Conservation (phyloP, 169 alveolate genomes). For the Eimeria acervulina region DNA sequence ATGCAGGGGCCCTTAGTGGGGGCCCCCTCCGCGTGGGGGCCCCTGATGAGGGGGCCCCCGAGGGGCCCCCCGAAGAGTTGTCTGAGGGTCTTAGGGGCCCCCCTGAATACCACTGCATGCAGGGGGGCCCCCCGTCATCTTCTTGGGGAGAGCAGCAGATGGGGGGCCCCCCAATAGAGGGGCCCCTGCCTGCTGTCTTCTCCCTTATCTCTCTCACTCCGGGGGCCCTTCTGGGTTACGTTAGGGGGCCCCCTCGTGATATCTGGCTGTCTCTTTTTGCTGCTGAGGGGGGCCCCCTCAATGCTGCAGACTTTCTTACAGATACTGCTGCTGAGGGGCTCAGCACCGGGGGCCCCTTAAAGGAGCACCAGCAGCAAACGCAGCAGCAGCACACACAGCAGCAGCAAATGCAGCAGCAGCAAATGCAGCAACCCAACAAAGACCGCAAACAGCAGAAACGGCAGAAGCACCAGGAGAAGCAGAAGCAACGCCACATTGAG, state of each 20-base stretch:
- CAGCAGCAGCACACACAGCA: constrained; percentile 12
- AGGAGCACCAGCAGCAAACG: background rate
- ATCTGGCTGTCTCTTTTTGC: background rate
- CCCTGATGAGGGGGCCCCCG: background rate
- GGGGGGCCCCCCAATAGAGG: background rate
- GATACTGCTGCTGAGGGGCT: background rate
- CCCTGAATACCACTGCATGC: background rate
- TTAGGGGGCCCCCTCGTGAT: constrained; percentile 6
- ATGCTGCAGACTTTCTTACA: background rate
- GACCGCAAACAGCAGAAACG: background rate
- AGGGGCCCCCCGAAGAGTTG: background rate
- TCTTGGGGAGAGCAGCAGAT: no score
- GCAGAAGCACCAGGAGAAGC: background rate
- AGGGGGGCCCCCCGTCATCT: no score
- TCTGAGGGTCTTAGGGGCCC: background rate
- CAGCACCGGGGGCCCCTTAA: background rate
- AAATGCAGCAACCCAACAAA: background rate
- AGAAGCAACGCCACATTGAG: background rate
- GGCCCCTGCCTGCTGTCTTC: constrained; percentile 3
- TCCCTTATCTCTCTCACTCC: background rate
- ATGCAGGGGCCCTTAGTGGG: constrained; percentile 6
- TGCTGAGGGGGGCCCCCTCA: constrained; percentile 22
- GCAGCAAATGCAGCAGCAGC: constrained; percentile 5
- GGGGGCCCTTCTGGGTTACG: background rate
- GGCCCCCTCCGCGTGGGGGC: background rate